Base-by-base conservation (phyloP, 306 rosid species). In the Fragaria vesca region DNA sequence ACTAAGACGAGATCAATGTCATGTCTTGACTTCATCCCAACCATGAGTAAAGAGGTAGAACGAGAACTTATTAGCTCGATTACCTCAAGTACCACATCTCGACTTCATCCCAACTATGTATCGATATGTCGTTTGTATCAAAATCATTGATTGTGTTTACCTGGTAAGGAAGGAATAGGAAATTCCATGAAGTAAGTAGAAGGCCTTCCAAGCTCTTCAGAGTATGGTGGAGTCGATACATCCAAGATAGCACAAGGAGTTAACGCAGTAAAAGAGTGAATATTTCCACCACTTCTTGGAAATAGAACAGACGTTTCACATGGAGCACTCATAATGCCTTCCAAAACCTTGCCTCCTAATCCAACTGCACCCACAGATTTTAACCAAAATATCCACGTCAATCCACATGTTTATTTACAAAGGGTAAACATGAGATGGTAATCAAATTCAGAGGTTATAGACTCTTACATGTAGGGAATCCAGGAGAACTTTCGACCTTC, bases 261-360 rank as follows among this genome's bases (percentile, higher is more conserved):
- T 74, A 89, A 60, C 10, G 93, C 91, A 0, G 79, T 86, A 69
- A 91, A 89, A 30, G 85, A 81, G 76, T 91, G 96, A 67, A 91
- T 86, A 81, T 91, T 91, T 4, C 96, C 96, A 20, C 96, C 96
- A 68, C 88, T 83, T 65, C 75, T 81, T 68, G 96, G 96, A 82
- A 84, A 91, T 30, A 89, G 46, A 16, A 86, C 61, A 3, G 82
- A 36, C 38, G 90, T 68, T 32, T 91, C 88, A 38, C 86, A 70
- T n/a, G 89, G 89, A 16, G 90, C 88, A 45, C 68, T 75, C n/a
- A 81, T 8, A 16, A 77, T 76, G 36, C 79, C 82, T 20, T 91
- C 96, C 2, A 51, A 75, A 43, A 82, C 91, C 50, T 4, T 81
- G 20, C 87, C 76, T 21, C 85, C 93, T 79, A 90, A 75, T 68